Conservation (phyloP, 805 yeast genomes). For the Barnettozyma populi region DNA sequence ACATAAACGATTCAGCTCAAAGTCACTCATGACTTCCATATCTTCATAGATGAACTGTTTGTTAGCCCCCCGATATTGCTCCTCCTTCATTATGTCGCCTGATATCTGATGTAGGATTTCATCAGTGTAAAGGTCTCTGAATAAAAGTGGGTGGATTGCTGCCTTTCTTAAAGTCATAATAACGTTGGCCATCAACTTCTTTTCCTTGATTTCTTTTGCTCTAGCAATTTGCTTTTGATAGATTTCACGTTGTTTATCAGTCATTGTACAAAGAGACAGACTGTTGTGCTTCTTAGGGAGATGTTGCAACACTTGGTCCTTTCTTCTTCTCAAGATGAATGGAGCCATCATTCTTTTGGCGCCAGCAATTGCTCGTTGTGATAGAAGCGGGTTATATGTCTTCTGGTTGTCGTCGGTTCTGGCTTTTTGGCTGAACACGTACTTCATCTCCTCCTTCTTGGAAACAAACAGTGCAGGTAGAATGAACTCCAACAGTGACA, state of each 20-base stretch:
- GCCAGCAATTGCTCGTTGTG: slow-evolving; percentile 85
- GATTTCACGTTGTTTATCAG: slow-evolving; percentile 45
- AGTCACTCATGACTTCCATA: slow-evolving; percentile 92
- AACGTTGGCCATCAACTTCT: slow-evolving; percentile 50
- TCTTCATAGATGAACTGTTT: slow-evolving; percentile 78
- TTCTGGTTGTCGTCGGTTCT: slow-evolving; percentile 51
- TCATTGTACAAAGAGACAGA: slow-evolving; percentile 62
- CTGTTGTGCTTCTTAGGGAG: slow-evolving; percentile 71
- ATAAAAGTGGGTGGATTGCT: slow-evolving; percentile 84
- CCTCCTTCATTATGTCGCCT: slow-evolving; percentile 71
- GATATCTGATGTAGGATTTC: slow-evolving; percentile 60
- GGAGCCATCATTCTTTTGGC: slow-evolving; percentile 99
- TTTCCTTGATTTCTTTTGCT: slow-evolving; percentile 29
- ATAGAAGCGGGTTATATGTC: slow-evolving; percentile 69
- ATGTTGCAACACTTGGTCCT: slow-evolving; percentile 86
- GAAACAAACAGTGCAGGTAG: slow-evolving; percentile 78
- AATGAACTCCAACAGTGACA: slow-evolving; percentile 86
- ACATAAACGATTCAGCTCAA: slow-evolving; percentile 75
- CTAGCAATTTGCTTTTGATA: slow-evolving; percentile 54
- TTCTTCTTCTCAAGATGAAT: slow-evolving; percentile 85
- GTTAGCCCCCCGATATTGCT: slow-evolving; percentile 70
- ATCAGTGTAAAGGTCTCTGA: slow-evolving; percentile 61
- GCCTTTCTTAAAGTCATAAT: slow-evolving; percentile 91
- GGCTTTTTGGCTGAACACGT: slow-evolving; percentile 83
- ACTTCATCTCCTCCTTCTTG: slow-evolving; percentile 74